Conservation (phyloP, 2,329 filamentous ascomycete genomes). For the Diaporthe sp. region DNA sequence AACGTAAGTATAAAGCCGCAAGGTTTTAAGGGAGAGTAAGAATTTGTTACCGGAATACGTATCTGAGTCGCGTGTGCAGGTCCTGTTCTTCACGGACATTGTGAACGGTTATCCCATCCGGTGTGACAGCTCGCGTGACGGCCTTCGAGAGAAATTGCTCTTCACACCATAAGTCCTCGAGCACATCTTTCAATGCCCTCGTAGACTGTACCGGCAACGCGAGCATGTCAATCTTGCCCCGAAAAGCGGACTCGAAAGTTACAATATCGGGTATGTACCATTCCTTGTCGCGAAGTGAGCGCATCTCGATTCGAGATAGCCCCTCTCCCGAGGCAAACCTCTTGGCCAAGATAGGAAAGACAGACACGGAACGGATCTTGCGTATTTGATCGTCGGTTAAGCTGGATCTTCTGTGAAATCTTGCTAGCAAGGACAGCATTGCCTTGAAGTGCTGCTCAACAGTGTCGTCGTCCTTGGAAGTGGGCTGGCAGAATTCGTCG, state of each 20-base stretch:
- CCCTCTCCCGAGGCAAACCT: background rate
- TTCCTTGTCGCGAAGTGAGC: background rate
- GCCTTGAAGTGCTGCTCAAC: background rate
- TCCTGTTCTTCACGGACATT: background rate
- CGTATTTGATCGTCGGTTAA: background rate
- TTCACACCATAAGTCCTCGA: background rate
- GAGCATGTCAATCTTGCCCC: background rate
- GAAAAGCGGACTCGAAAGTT: background rate
- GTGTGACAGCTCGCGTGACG: background rate
- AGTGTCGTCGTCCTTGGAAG: background rate
- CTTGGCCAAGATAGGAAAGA: background rate
- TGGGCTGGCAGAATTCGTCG: background rate
- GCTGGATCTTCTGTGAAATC: background rate
- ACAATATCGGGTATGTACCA: slow-evolving; percentile 7
- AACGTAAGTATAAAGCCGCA: background rate
- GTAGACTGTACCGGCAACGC: background rate
- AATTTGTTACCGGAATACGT: background rate
- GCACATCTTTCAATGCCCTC: background rate
- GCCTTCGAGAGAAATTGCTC: background rate
- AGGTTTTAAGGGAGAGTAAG: background rate
- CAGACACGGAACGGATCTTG: background rate
- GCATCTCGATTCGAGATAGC: background rate
- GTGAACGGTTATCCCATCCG: background rate
- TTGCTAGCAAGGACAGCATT: background rate
- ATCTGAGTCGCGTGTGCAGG: background rate